Evolutionary conservation across 805 yeast species (phyloP), one percentile per base, ranked within the genome.

Genomic region (Metschnikowia lachancei): DNA sequence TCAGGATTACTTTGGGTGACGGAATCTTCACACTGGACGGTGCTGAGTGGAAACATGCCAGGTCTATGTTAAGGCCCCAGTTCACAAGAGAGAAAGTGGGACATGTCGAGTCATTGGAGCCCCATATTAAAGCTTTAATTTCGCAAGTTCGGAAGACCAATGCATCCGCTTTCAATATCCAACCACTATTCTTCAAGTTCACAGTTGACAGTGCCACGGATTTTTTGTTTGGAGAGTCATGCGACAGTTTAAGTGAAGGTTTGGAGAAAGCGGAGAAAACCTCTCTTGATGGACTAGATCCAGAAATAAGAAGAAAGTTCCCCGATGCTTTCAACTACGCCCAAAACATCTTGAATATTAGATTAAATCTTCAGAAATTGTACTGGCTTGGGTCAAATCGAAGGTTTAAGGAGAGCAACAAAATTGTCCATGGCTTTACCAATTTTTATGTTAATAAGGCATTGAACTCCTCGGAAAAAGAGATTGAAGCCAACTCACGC

Each of bases 391-490:
- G 40, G 13, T 37, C 47, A 17, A 39, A 39, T 14, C 26, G 14
- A 18, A 46, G 45, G 34, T 54, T 54, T 49, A 47, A 45, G 34
- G 39, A 43, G 28, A 36, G 47, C 45, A 54, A 54, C 46, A 41
- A 39, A 31, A 30, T 43, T 6, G 51, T 54, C 33, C 57, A 54
- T 36, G 46, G 36, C 30, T 52, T 54, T 28, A 47, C 56, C 13
- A 46, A 74, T 51, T 62, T 55, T 47, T 75, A 69, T 51, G 79
- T 74, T 20, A 45, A 64, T 30, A 54, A 54, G 43, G 78, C 75
- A 6, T 60, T 76, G 37, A 53, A 51, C 9, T 53, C 65, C n/a
- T 48, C 61, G 10, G 65, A 51, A 18, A 60, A 60, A 48, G 70
- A 65, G 40, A 59, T 65, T 35, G 70, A 59, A 33, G 56, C 57